Evolutionary conservation across 2,329 filamentous ascomycete species (phyloP).

Genomic region (Colletotrichum godetiae): DNA sequence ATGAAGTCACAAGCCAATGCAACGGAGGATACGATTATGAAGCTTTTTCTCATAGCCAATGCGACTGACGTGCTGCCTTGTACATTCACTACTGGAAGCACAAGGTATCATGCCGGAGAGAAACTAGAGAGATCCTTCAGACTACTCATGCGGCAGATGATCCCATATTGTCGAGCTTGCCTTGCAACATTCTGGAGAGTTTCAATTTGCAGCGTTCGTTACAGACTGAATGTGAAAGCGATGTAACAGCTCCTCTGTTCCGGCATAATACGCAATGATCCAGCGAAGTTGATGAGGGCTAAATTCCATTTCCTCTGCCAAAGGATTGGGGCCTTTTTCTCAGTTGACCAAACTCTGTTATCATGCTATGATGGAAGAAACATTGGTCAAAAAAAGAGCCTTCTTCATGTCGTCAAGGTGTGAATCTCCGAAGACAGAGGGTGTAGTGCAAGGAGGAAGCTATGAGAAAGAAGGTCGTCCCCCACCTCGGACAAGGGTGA

Average conservation of each 20-base stretch:
- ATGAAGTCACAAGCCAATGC: background rate
- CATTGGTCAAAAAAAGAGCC: background rate
- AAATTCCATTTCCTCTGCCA: too few species aligned
- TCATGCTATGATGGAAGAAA: background rate
- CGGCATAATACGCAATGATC: background rate
- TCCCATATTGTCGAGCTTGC: background rate
- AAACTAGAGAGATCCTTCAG: background rate
- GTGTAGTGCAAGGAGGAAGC: background rate
- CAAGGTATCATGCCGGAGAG: background rate
- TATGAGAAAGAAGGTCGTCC: conserved; percentile 7
- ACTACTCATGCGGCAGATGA: background rate
- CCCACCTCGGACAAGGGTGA: conserved; percentile 19
- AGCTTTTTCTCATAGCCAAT: background rate
- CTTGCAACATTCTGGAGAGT: background rate
- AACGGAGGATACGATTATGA: background rate
- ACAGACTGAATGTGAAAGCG: background rate
- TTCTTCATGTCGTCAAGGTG: background rate
- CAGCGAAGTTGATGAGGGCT: background rate
- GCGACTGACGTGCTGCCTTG: background rate
- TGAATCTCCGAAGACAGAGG: background rate
- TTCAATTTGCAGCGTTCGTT: background rate
- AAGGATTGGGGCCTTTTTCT: background rate
- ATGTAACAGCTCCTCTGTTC: background rate
- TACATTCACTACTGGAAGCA: background rate
- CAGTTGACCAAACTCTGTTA: too few species aligned